A percentile compares a stretch with the other conserved stretches of the same genome.
phyloP scores from a whole-genome alignment of 148 eudicot genomes.

The Spergularia marina region DNA sequence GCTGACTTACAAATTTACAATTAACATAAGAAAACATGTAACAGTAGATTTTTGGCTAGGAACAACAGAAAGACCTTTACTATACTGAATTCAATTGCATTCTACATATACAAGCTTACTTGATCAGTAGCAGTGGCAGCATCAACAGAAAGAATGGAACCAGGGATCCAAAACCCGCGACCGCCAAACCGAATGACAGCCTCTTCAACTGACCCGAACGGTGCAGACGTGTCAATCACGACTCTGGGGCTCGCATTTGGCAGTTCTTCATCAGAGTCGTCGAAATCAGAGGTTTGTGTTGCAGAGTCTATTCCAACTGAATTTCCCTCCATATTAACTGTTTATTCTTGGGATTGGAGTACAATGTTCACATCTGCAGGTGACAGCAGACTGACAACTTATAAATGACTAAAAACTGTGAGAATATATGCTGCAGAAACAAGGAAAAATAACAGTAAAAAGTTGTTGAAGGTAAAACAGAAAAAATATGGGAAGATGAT shows the following conservation, averaged over 20 bases:
- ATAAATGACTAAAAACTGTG: too few species aligned
- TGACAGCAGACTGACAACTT: conserved; percentile 2
- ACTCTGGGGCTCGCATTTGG: conserved; percentile 42
- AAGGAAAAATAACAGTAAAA: neutral
- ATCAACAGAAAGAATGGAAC: conserved; percentile 32
- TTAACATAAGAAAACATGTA: too few species aligned
- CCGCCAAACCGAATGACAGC: conserved; percentile 85
- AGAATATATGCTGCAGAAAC: neutral
- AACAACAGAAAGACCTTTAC: too few species aligned
- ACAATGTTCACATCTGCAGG: neutral
- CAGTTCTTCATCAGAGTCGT: conserved; percentile 5
- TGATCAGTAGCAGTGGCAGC: conserved; percentile 4
- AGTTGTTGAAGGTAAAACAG: neutral
- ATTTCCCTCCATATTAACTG: conserved; percentile 17
- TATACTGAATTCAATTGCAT: too few species aligned
- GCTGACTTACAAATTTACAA: too few species aligned
- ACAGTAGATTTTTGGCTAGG: too few species aligned
- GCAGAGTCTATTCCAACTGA: conserved; percentile 38
- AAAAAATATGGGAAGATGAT: neutral
- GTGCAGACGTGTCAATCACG: conserved; percentile 74
- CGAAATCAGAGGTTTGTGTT: conserved; percentile 34
- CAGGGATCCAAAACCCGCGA: conserved; percentile 71
- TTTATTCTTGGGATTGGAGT: neutral
- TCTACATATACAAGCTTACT: neutral
- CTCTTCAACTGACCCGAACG: conserved; percentile 82